Evolutionary conservation across 1,284 basidiomycete species (phyloP).

Genomic region (Golubevia sp.): DNA sequence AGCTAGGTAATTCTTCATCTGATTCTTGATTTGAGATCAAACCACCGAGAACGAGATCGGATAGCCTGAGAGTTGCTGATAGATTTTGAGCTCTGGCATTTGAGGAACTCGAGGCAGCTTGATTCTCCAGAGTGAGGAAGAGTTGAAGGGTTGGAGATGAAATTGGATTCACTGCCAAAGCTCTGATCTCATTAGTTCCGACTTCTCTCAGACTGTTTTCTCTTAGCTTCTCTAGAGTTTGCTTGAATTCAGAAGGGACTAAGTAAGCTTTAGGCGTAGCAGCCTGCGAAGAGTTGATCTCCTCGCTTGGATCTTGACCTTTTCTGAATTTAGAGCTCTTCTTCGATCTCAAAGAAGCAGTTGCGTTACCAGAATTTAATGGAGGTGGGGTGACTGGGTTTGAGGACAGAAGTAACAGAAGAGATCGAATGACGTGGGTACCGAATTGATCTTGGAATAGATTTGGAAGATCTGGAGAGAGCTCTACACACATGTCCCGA

Average conservation of each 20-base stretch:
- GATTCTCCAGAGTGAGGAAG: too few species aligned
- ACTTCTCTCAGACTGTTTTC: background rate
- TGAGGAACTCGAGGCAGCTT: too few species aligned
- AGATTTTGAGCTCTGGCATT: too few species aligned
- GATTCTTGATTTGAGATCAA: conserved; percentile 5
- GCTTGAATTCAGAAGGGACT: background rate
- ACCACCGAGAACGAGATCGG: conserved; percentile 10
- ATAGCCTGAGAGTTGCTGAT: conserved; percentile 1
- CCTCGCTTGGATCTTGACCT: conserved; percentile 12
- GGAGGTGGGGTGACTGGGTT: conserved; percentile 12
- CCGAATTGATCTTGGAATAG: conserved; percentile 39
- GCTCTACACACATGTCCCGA: conserved; percentile 27
- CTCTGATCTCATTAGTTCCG: conserved; percentile 4
- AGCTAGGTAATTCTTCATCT: background rate
- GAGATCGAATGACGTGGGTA: conserved; percentile 43
- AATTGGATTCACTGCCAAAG: background rate
- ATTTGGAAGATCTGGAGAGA: conserved; percentile 12
- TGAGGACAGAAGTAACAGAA: conserved; percentile 41
- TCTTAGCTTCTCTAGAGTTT: background rate
- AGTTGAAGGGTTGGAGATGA: background rate
- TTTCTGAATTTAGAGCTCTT: conserved; percentile 43
- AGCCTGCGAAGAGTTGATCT: background rate
- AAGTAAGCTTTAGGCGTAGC: background rate
- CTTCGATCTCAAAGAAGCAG: conserved; percentile 26
- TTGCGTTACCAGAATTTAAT: background rate